These are phyloP conservation scores for Epichloe festucae DNA, from an alignment of 2,329 filamentous ascomycete genomes.

Conservation along the genomic window DNA sequence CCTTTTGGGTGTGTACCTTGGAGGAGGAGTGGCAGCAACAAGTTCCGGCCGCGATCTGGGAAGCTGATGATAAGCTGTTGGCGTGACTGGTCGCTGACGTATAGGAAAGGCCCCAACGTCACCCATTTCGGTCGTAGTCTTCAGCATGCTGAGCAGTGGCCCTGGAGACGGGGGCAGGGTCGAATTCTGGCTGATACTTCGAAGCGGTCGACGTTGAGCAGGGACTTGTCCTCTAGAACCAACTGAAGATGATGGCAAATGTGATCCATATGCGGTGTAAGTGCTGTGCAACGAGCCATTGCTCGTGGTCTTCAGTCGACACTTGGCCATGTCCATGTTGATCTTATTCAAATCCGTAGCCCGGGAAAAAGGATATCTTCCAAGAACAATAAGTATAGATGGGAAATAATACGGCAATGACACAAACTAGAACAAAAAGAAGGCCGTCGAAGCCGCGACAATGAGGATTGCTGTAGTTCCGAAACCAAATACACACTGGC, in stretches of 20 bases:
- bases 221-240: constrained; percentile 10
- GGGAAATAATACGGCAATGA: constrained; percentile 4
- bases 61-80: constrained; percentile 15
- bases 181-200: constrained; percentile 30
- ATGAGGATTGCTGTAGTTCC: constrained; percentile 2
- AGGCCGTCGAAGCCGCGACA: constrained; percentile 6
- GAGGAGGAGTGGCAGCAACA: constrained; percentile 15
- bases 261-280: constrained; percentile 15
- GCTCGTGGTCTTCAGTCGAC: constrained; percentile 24
- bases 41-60: constrained; percentile 17
- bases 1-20: constrained; percentile 16
- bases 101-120: constrained; percentile 50
- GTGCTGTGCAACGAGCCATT: constrained; percentile 25
- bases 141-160: constrained; percentile 51
- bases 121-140: constrained; percentile 53
- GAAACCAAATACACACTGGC: constrained; percentile 1
- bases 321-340: constrained; percentile 18
- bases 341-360: not conserved
- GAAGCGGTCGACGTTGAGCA: constrained; percentile 26
- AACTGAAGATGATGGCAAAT: constrained; percentile 8
- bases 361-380: not conserved
- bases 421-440: constrained; percentile 6
- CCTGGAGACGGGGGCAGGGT: constrained; percentile 34
- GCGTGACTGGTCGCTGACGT: constrained; percentile 18
- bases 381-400: constrained; percentile 5